Evolutionary conservation across 2,329 filamentous ascomycete species (phyloP).

Genomic region (Curvularia lunata): DNA sequence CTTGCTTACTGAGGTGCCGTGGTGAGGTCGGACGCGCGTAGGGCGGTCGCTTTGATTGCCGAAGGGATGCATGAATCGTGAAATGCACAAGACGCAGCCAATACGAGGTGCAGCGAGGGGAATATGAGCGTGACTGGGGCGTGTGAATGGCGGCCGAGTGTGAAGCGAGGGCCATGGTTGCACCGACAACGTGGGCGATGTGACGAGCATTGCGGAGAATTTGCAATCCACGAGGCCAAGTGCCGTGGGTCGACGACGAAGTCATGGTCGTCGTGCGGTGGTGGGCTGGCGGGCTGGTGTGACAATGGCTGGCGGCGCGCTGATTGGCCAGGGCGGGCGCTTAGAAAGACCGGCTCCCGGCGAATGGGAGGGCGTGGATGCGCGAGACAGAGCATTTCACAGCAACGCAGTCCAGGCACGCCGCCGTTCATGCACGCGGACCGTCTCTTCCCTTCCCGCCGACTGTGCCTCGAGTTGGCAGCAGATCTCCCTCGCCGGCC

Average conservation of each 20-base stretch:
- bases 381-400: constrained; percentile 10
- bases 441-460: constrained; percentile 30
- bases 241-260: constrained; percentile 3
- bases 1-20: constrained; percentile 1
- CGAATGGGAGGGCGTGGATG: constrained; percentile 16
- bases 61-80: constrained; percentile 14
- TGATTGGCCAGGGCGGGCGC: constrained; percentile 22
- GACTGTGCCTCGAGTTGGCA: constrained; percentile 32
- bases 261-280: background rate
- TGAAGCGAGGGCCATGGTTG: constrained; percentile 18
- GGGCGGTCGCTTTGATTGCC: constrained; percentile 6
- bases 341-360: constrained; percentile 17
- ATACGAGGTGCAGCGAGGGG: constrained; percentile 18
- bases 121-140: constrained; percentile 21
- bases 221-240: constrained; percentile 16
- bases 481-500: constrained; percentile 8
- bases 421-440: constrained; percentile 30
- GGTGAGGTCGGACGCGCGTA: constrained; percentile 1
- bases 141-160: constrained; percentile 13
- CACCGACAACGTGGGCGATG: constrained; percentile 19
- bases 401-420: constrained; percentile 16
- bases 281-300: background rate
- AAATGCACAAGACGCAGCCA: constrained; percentile 10
- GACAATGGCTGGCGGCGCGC: constrained; percentile 14
- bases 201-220: constrained; percentile 21